Evolutionary conservation across 1,139 yeast species (phyloP).

Genomic region (Yamadazyma triangularis): DNA sequence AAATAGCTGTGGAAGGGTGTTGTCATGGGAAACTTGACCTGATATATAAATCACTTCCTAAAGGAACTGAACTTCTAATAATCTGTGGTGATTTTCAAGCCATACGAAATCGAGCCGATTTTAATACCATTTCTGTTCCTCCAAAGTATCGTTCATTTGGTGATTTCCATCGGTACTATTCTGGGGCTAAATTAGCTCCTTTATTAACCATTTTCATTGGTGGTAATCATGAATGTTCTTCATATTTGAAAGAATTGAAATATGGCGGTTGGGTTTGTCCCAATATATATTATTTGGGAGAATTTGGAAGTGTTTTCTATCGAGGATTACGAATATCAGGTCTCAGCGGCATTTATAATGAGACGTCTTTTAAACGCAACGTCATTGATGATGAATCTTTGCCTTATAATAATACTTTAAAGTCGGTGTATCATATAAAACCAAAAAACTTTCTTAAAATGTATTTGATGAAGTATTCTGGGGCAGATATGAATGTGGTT

Average conservation of each 20-base stretch:
- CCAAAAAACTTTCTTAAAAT: constrained; percentile 60
- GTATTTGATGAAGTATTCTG: constrained; percentile 21
- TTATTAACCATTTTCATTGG: constrained; percentile 80
- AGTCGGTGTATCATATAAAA: constrained; percentile 73
- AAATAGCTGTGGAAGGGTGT: constrained; percentile 89
- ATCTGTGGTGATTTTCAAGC: constrained; percentile 90
- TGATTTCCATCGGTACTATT: constrained; percentile 73
- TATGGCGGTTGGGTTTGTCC: constrained; percentile 96
- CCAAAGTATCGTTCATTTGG: constrained; percentile 57
- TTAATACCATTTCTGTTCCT: constrained; percentile 63
- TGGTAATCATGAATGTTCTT: constrained; percentile 92
- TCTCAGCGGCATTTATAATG: constrained; percentile 77
- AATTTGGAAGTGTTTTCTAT: constrained; percentile 67
- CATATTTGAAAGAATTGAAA: constrained; percentile 66
- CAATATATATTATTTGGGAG: constrained; percentile 84
- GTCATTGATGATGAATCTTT: constrained; percentile 29
- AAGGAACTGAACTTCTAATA: constrained; percentile 56
- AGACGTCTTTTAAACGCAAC: constrained; percentile 23
- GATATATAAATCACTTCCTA: constrained; percentile 44
- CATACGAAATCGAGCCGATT: constrained; percentile 58
- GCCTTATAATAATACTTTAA: constrained; percentile 47
- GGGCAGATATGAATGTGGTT: constrained; percentile 44
- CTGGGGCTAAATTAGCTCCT: constrained; percentile 62
- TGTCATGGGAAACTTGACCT: constrained; percentile 78
- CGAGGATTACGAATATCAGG: constrained; percentile 78